These are phyloP conservation scores for Podospora pseudoanserina DNA, from an alignment of 495 filamentous ascomycete species.

Conservation along the genomic window DNA sequence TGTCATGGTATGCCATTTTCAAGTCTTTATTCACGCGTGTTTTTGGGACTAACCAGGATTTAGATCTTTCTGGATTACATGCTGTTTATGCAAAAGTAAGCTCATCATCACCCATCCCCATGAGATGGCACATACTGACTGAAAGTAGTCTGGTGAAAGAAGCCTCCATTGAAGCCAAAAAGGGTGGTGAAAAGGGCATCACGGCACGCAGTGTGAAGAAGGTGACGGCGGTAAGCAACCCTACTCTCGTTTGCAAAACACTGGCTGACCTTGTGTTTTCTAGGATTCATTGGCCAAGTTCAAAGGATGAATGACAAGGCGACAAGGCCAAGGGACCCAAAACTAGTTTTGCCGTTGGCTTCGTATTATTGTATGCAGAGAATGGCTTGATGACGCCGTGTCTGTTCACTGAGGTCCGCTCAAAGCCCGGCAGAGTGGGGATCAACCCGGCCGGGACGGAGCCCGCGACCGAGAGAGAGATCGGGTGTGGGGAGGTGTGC, in stretches of 20 bases:
- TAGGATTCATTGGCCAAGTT: constrained; percentile 73
- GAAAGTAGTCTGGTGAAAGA: constrained; percentile 72
- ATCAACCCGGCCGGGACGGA: constrained; percentile 2
- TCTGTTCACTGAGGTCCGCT: not conserved
- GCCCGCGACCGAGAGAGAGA: constrained; percentile 11
- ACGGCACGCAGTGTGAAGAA: constrained; percentile 72
- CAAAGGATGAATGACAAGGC: constrained; percentile 54
- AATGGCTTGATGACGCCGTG: not conserved
- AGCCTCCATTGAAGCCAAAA: constrained; percentile 71
- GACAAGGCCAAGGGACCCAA: not conserved
- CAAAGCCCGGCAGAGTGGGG: constrained; percentile 3
- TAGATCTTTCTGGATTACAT: constrained; percentile 88
- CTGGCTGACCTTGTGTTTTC: constrained; percentile 15
- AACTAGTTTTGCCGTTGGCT: not conserved
- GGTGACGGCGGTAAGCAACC: constrained; percentile 64
- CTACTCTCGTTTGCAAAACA: not conserved
- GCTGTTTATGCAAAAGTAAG: constrained; percentile 84
- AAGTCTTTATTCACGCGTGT: constrained; percentile 11
- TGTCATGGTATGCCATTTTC: constrained; percentile 59
- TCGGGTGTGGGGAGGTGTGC: not conserved
- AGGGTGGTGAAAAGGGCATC: constrained; percentile 66
- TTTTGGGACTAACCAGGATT: constrained; percentile 9
- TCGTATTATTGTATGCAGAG: not conserved
- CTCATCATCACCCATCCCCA: not conserved
- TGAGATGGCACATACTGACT: constrained; percentile 8